Conservation (phyloP, 257 asterid species). For the Euphrasia confusa region DNA sequence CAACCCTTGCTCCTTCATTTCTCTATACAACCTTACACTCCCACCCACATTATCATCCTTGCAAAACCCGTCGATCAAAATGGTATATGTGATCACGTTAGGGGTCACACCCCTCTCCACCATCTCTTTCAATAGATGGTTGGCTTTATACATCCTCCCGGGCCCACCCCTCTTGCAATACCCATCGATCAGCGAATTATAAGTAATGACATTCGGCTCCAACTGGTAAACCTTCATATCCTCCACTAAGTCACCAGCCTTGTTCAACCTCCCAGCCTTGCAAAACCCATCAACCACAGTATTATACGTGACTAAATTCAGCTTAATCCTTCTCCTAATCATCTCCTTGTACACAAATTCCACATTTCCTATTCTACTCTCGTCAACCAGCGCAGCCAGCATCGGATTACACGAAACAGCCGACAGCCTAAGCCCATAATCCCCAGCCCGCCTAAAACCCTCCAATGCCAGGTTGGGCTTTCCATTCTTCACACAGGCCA, state of each 20-base stretch:
- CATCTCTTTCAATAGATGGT: conserved; percentile 67
- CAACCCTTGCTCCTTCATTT: conserved; percentile 56
- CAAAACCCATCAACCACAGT: conserved; percentile 68
- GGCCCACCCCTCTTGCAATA: conserved; percentile 70
- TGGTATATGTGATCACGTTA: conserved; percentile 59
- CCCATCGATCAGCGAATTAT: conserved; percentile 67
- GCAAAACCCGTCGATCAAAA: conserved; percentile 69
- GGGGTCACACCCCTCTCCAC: conserved; percentile 47
- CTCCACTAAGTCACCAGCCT: conserved; percentile 69
- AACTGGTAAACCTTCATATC: conserved; percentile 70
- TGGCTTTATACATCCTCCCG: conserved; percentile 68
- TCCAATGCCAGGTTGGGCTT: conserved; percentile 54
- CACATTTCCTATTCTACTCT: conserved; percentile 38
- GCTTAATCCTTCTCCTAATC: conserved; percentile 59
- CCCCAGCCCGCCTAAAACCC: conserved; percentile 72
- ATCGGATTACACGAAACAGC: conserved; percentile 52
- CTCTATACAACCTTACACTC: conserved; percentile 51
- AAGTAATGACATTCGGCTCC: conserved; percentile 61
- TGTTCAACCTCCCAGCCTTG: conserved; percentile 71
- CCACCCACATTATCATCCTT: conserved; percentile 63
- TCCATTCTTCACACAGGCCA: conserved; percentile 43
- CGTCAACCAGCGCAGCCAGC: conserved; percentile 48
- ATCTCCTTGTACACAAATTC: conserved; percentile 70
- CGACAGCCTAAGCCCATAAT: conserved; percentile 66
- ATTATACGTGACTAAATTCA: conserved; percentile 51